Conservation (phyloP, 768 basidiomycete species). For the Leccinum uliginosum region DNA sequence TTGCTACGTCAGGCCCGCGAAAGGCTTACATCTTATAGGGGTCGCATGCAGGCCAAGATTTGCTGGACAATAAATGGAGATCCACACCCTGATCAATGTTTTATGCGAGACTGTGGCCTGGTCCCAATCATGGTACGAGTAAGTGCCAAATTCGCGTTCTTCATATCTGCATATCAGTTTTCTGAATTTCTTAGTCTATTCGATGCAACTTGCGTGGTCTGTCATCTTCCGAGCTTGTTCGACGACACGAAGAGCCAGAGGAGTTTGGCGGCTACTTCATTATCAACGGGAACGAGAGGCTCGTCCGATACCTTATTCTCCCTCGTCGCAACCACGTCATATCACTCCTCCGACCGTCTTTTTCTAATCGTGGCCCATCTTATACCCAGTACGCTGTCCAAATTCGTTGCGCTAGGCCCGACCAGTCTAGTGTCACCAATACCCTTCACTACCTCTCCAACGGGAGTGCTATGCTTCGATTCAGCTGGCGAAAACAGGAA, state of each 20-base stretch:
- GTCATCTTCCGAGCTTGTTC: slow-evolving; percentile 82
- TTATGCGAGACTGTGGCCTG: slow-evolving; percentile 82
- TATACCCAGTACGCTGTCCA: slow-evolving; percentile 94
- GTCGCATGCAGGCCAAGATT: slow-evolving; percentile 81
- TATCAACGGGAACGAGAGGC: slow-evolving; percentile 97
- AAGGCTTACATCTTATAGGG: slow-evolving; percentile 87
- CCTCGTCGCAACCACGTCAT: slow-evolving; percentile 95
- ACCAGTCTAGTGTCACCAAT: slow-evolving; percentile 92
- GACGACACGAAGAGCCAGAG: slow-evolving; percentile 92
- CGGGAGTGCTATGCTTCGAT: slow-evolving; percentile 94
- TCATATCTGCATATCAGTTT: background rate
- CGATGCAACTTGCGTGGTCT: slow-evolving; percentile 88
- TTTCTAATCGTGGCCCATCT: slow-evolving; percentile 87
- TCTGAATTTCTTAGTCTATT: slow-evolving; percentile 55
- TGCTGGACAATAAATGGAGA: slow-evolving; percentile 73
- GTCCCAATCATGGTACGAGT: slow-evolving; percentile 97
- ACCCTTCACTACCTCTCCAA: slow-evolving; percentile 97
- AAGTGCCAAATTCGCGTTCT: slow-evolving; percentile 30
- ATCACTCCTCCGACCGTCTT: slow-evolving; percentile 86
- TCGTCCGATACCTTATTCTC: slow-evolving; percentile 95
- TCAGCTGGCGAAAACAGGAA: slow-evolving; percentile 97
- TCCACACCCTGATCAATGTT: slow-evolving; percentile 61
- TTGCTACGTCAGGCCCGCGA: slow-evolving; percentile 70
- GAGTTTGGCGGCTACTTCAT: slow-evolving; percentile 99
- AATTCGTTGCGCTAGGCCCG: slow-evolving; percentile 90